phyloP scores from a whole-genome alignment of 1,139 yeast genomes.

The Zygoascus sp. region DNA sequence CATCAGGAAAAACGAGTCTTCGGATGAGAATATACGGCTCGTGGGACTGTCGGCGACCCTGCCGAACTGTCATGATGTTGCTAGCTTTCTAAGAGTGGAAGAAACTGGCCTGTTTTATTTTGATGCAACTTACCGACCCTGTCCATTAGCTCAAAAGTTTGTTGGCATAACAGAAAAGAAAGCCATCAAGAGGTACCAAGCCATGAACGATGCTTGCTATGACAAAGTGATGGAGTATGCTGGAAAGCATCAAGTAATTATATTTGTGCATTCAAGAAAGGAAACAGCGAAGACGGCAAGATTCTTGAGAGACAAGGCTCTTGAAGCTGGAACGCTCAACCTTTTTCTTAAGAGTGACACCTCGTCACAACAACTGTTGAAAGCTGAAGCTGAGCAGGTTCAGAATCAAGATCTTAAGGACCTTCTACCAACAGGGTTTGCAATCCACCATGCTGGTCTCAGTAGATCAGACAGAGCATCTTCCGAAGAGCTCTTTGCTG shows the following conservation, averaged over 20 bases:
- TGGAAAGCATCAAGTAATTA: constrained; percentile 67
- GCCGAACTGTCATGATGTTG: constrained; percentile 88
- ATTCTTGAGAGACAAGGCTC: constrained; percentile 60
- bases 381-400: constrained; percentile 56
- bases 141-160: constrained; percentile 85
- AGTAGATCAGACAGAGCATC: constrained; percentile 65
- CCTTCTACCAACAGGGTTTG: constrained; percentile 69
- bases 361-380: constrained; percentile 63
- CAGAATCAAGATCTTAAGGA: constrained; percentile 54
- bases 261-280: constrained; percentile 91
- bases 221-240: constrained; percentile 73
- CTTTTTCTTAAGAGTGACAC: constrained; percentile 47
- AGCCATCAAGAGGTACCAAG: constrained; percentile 70
- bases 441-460: constrained; percentile 94
- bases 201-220: constrained; percentile 88
- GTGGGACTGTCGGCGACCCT: constrained; percentile 92
- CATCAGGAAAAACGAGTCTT: constrained; percentile 46
- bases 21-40: constrained; percentile 52
- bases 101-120: constrained; percentile 66
- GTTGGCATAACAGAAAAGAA: constrained; percentile 84
- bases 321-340: constrained; percentile 50
- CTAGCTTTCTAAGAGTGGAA: constrained; percentile 69
- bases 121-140: constrained; percentile 81
- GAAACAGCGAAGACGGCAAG: constrained; percentile 84
- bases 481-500: constrained; percentile 84